These are phyloP conservation scores for Neoboletus brunneissimus DNA, from an alignment of 768 basidiomycete species.

Conservation along the genomic window DNA sequence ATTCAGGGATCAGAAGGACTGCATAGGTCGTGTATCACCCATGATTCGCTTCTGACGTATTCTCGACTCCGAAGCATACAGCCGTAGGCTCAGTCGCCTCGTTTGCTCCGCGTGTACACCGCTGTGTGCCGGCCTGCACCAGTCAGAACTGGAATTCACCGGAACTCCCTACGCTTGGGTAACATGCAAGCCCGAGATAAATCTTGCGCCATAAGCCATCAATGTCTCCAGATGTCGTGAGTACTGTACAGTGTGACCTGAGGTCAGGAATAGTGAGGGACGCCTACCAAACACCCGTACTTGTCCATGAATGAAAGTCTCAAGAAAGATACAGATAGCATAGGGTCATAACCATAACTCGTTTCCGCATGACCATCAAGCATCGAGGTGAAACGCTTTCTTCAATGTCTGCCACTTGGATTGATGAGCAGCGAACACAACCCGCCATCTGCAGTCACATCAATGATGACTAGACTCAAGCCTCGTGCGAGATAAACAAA, in stretches of 20 bases:
- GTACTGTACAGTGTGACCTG: conserved; percentile 29
- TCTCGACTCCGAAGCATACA: conserved; percentile 9
- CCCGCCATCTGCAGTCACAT: conserved; percentile 28
- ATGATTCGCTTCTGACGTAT: conserved; percentile 13
- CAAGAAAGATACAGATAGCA: conserved; percentile 19
- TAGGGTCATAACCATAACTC: conserved; percentile 16
- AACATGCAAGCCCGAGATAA: background rate
- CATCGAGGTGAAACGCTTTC: conserved; percentile 27
- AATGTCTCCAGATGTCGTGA: conserved; percentile 14
- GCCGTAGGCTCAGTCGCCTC: conserved; percentile 11
- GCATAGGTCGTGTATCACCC: conserved; percentile 1
- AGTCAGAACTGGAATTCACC: background rate
- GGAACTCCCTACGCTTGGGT: background rate
- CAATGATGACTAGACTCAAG: background rate
- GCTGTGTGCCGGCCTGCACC: background rate
- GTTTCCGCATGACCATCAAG: conserved; percentile 15
- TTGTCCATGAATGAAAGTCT: conserved; percentile 20
- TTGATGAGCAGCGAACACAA: conserved; percentile 29
- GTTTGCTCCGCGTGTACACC: conserved; percentile 14
- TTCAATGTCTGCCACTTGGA: conserved; percentile 34
- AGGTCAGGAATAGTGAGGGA: conserved; percentile 9
- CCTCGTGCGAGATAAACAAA: conserved; percentile 26
- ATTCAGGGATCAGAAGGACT: conserved; percentile 6
- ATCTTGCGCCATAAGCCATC: background rate
- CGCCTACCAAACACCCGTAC: conserved; percentile 8